Evolutionary conservation across 495 filamentous ascomycete species (phyloP).

Genomic region (Hypoxylon lienhwacheense): DNA sequence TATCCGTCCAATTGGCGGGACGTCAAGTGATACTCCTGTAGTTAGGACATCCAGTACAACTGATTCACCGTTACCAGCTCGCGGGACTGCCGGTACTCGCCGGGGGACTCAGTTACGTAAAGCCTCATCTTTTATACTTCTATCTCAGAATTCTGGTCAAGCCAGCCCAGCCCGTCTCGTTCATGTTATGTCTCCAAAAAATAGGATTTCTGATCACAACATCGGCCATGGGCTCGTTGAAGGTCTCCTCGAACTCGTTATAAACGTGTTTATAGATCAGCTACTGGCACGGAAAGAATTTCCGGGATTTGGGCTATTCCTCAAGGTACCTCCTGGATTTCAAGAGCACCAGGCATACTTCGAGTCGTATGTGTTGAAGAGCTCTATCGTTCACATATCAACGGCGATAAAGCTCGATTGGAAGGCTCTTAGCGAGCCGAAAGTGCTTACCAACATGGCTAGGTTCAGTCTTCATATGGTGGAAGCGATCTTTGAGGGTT

Average conservation of each 20-base stretch:
- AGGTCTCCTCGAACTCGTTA: conserved; percentile 70
- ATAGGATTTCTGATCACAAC: conserved; percentile 52
- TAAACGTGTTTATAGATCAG: conserved; percentile 80
- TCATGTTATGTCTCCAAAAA: conserved; percentile 61
- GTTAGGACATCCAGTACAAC: conserved; percentile 66
- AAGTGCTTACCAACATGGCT: conserved; percentile 80
- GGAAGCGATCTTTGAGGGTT: conserved; percentile 92
- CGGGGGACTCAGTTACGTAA: conserved; percentile 64
- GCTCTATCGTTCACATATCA: conserved; percentile 69
- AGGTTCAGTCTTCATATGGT: conserved; percentile 76
- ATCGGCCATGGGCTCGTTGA: conserved; percentile 72
- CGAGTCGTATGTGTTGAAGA: conserved; percentile 82
- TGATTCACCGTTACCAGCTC: conserved; percentile 42
- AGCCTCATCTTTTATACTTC: conserved; percentile 85
- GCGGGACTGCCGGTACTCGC: conserved; percentile 35
- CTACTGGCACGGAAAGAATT: conserved; percentile 85
- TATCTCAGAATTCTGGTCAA: conserved; percentile 64
- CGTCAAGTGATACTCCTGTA: conserved; percentile 59
- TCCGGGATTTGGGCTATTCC: conserved; percentile 79
- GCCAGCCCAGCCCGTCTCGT: conserved; percentile 64
- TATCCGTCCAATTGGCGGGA: conserved; percentile 69
- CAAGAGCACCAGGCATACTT: conserved; percentile 93
- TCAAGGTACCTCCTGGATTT: conserved; percentile 90
- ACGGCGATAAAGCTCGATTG: conserved; percentile 70
- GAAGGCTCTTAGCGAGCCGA: conserved; percentile 74